These are phyloP conservation scores for Prorocentrum cordatum DNA, from an alignment of 169 alveolate species.

Conservation along the genomic window DNA sequence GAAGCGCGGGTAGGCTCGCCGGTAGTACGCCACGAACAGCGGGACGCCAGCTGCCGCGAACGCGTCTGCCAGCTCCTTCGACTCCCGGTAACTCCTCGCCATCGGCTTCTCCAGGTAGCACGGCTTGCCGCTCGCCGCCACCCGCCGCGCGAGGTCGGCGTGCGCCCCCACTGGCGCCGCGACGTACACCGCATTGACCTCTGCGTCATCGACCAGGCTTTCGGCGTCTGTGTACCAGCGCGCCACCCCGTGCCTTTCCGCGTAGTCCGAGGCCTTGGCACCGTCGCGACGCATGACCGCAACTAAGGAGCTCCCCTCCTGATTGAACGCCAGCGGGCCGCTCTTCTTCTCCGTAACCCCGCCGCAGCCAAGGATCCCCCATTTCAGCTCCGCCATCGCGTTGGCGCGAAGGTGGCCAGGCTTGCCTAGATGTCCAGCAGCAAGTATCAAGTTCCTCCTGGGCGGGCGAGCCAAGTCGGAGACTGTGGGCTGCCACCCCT, in stretches of 20 bases:
- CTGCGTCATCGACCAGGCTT: neutral
- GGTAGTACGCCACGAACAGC: constrained; percentile 28
- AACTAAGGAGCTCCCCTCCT: neutral
- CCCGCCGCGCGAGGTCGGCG: neutral
- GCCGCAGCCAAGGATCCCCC: constrained; percentile 58
- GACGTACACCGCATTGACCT: constrained; percentile 23
- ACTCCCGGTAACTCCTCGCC: constrained; percentile 2
- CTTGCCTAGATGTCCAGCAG: too few species aligned
- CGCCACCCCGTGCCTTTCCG: constrained; percentile 11
- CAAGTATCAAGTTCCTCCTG: too few species aligned
- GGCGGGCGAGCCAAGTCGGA: too few species aligned
- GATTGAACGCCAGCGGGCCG: constrained; percentile 21
- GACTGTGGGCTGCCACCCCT: too few species aligned
- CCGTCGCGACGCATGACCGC: constrained; percentile 35
- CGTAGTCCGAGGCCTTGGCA: constrained; percentile 25
- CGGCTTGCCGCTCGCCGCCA: constrained; percentile 18
- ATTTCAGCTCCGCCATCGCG: neutral
- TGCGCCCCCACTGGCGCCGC: constrained; percentile 30
- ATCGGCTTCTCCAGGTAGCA: constrained; percentile 42
- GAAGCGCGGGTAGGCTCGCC: constrained; percentile 13
- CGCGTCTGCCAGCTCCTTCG: neutral
- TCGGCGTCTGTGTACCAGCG: constrained; percentile 14
- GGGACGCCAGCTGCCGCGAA: neutral
- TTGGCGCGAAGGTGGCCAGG: too few species aligned
- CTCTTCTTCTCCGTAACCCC: constrained; percentile 47